phyloP scores from a whole-genome alignment of 2,329 filamentous ascomycete species.

The Exutisphaerella laricina region DNA sequence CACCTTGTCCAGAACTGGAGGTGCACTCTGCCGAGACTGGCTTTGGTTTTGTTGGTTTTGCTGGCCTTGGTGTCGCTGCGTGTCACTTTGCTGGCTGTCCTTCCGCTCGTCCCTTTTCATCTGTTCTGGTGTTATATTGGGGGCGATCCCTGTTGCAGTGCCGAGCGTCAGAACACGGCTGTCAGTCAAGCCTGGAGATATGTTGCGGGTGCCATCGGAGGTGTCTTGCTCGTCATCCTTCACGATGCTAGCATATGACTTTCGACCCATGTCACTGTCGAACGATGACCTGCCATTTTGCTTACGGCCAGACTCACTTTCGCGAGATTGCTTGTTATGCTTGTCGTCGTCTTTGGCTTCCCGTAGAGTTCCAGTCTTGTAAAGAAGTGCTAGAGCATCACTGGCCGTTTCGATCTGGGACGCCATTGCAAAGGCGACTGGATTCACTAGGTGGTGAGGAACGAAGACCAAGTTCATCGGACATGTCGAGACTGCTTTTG shows the following conservation, averaged over 20 bases:
- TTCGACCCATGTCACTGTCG: neutral
- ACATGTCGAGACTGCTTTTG: neutral
- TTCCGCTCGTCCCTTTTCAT: neutral
- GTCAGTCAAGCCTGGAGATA: constrained; percentile 1
- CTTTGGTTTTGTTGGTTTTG: neutral
- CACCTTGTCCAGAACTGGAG: constrained; percentile 1
- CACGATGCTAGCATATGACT: neutral
- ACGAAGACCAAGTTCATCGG: constrained; percentile 1
- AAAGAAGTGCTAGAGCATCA: constrained; percentile 2
- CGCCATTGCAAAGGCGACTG: constrained; percentile 1
- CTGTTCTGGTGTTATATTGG: neutral
- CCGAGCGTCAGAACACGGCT: neutral
- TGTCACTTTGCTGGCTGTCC: neutral
- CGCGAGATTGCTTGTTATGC: constrained; percentile 1
- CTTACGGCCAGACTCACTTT: neutral
- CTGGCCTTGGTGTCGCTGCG: neutral
- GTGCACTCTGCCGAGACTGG: too few relatives aligned
- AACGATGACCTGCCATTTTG: constrained; percentile 1
- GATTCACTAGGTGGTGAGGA: constrained; percentile 1
- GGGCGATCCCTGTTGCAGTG: neutral
- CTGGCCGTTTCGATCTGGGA: constrained; percentile 2
- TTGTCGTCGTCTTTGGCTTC: neutral
- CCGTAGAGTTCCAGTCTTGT: constrained; percentile 2
- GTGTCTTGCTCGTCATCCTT: neutral
- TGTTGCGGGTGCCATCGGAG: neutral